phyloP scores from a whole-genome alignment of 2,329 filamentous ascomycete species.

The Alternaria panax region DNA sequence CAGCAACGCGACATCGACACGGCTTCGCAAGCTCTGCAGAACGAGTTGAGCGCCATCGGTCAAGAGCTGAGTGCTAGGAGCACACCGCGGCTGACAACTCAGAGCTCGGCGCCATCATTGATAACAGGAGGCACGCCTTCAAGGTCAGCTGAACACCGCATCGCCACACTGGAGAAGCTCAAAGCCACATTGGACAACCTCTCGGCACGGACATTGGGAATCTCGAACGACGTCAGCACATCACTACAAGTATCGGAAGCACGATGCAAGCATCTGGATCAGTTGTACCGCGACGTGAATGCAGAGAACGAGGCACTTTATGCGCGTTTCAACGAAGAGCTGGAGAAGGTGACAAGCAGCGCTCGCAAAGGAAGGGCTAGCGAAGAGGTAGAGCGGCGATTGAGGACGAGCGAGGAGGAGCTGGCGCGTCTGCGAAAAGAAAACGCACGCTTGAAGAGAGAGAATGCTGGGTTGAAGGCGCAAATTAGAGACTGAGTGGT shows the following conservation, averaged over 20 bases:
- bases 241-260: slow-evolving; percentile 76
- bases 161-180: slow-evolving; percentile 74
- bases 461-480: slow-evolving; percentile 72
- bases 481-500: slow-evolving; percentile 55
- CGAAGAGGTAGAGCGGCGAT: slow-evolving; percentile 74
- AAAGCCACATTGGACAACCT: slow-evolving; percentile 54
- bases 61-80: slow-evolving; percentile 71
- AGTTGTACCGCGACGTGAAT: slow-evolving; percentile 84
- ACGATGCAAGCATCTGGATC: slow-evolving; percentile 82
- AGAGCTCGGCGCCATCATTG: slow-evolving; percentile 38
- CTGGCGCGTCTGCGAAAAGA: slow-evolving; percentile 80
- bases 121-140: slow-evolving; percentile 24
- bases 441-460: slow-evolving; percentile 81
- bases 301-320: slow-evolving; percentile 94
- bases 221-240: slow-evolving; percentile 75
- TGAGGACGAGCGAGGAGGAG: slow-evolving; percentile 81
- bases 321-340: slow-evolving; percentile 88
- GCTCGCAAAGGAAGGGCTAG: slow-evolving; percentile 78
- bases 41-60: slow-evolving; percentile 80
- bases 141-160: slow-evolving; percentile 59
- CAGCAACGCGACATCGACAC: slow-evolving; percentile 78
- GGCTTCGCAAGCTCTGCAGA: slow-evolving; percentile 72
- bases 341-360: slow-evolving; percentile 77
- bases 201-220: slow-evolving; percentile 47
- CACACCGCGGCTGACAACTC: slow-evolving; percentile 43